phyloP scores from a whole-genome alignment of 78 protist genomes.

The Dictyostelium brefeldianum region DNA sequence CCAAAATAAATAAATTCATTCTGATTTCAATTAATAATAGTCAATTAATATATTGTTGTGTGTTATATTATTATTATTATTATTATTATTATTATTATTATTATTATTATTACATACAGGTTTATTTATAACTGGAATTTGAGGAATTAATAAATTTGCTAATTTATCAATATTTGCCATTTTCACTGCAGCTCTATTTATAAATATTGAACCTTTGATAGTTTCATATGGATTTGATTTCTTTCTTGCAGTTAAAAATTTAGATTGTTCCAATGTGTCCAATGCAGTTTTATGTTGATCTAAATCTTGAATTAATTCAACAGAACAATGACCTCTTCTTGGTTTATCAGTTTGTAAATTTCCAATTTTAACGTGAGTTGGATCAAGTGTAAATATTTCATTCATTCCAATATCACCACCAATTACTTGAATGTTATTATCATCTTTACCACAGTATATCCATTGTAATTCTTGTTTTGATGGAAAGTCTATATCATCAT shows the following conservation, averaged over 20 bases:
- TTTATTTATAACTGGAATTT: background rate
- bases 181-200: constrained; percentile 96
- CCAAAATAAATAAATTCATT: constrained; percentile 62
- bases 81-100: background rate
- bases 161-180: constrained; percentile 91
- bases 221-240: constrained; percentile 88
- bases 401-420: background rate
- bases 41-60: too few species aligned
- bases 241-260: constrained; percentile 75
- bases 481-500: constrained; percentile 33
- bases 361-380: background rate
- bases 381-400: background rate
- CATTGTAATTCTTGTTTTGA: background rate
- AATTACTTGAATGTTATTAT: background rate
- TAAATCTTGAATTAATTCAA: background rate
- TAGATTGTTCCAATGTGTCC: constrained; percentile 28
- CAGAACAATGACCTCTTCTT: constrained; percentile 28
- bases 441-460: background rate
- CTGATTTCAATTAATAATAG: background rate
- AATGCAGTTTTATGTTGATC: constrained; percentile 44
- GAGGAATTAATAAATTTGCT: constrained; percentile 29
- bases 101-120: constrained; percentile 1
- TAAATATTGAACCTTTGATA: constrained; percentile 84
- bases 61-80: background rate
- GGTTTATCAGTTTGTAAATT: constrained; percentile 1